Evolutionary conservation across 2,329 filamentous ascomycete species (phyloP).

Genomic region (Dactylella cylindrospora): DNA sequence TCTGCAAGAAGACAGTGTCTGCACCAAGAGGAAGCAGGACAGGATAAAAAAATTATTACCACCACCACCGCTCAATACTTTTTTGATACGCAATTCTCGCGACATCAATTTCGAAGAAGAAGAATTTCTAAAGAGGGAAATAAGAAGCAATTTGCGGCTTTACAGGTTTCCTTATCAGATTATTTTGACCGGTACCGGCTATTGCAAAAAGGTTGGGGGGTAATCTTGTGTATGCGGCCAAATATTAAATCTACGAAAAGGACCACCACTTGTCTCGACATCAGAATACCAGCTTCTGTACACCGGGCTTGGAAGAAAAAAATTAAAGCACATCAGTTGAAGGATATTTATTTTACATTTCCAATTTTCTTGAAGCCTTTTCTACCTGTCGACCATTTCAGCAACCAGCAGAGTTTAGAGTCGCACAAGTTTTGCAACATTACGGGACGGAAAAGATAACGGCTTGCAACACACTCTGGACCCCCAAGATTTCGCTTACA

Average conservation of each 20-base stretch:
- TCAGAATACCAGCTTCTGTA: too few species aligned
- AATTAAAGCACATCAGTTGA: too few species aligned
- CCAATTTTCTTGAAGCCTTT: constrained; percentile 6
- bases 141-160: constrained; percentile 25
- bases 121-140: constrained; percentile 29
- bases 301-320: too few species aligned
- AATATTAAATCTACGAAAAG: constrained; percentile 39
- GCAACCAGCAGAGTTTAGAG: too few species aligned
- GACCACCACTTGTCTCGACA: constrained; percentile 22
- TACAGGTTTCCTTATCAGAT: constrained; percentile 31
- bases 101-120: constrained; percentile 31
- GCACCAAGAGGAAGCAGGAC: too few species aligned
- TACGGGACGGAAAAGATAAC: too few species aligned
- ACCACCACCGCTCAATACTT: constrained; percentile 2
- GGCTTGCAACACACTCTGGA: too few species aligned
- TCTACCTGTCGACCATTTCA: too few species aligned
- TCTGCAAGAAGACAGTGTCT: constrained; percentile 24
- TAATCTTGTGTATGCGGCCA: too few species aligned
- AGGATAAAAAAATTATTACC: constrained; percentile 15
- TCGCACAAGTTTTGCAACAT: too few species aligned
- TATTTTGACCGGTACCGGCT: constrained; percentile 33
- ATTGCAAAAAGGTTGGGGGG: constrained; percentile 13
- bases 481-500: too few species aligned
- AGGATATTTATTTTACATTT: too few species aligned
- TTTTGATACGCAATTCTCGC: constrained; percentile 44